Conservation (phyloP, 2,329 filamentous ascomycete species). For the Chrysosporium keratinophilum region DNA sequence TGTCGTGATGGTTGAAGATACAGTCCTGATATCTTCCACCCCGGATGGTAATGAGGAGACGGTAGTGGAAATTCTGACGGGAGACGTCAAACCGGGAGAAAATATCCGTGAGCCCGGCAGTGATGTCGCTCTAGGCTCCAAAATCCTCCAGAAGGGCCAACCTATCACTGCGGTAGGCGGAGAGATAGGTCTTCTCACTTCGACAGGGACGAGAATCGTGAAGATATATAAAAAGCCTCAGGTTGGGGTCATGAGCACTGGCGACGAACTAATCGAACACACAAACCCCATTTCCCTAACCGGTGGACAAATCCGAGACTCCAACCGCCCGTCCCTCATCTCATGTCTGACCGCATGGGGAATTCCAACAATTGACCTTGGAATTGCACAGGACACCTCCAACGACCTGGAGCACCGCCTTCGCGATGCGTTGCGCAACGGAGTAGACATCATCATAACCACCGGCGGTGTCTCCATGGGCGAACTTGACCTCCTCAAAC, state of each 20-base stretch:
- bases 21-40: conserved; percentile 61
- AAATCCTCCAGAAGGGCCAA: conserved; percentile 66
- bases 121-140: conserved; percentile 60
- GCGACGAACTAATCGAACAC: conserved; percentile 82
- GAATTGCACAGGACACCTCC: conserved; percentile 54
- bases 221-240: conserved; percentile 64
- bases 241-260: conserved; percentile 82
- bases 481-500: conserved; percentile 90
- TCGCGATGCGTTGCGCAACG: conserved; percentile 57
- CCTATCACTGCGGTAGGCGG: conserved; percentile 79
- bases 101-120: conserved; percentile 89
- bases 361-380: conserved; percentile 71
- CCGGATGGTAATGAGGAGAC: conserved; percentile 75
- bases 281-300: conserved; percentile 49
- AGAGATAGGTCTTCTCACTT: conserved; percentile 80
- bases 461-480: conserved; percentile 96
- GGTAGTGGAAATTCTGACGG: conserved; percentile 75
- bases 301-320: conserved; percentile 82
- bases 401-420: conserved; percentile 66
- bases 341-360: conserved; percentile 64
- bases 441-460: conserved; percentile 74
- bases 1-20: conserved; percentile 96
- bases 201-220: conserved; percentile 64
- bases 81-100: conserved; percentile 63
- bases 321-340: conserved; percentile 79